These are phyloP conservation scores for Tulasnella sp. DNA, from an alignment of 768 basidiomycete genomes.

Conservation along the genomic window DNA sequence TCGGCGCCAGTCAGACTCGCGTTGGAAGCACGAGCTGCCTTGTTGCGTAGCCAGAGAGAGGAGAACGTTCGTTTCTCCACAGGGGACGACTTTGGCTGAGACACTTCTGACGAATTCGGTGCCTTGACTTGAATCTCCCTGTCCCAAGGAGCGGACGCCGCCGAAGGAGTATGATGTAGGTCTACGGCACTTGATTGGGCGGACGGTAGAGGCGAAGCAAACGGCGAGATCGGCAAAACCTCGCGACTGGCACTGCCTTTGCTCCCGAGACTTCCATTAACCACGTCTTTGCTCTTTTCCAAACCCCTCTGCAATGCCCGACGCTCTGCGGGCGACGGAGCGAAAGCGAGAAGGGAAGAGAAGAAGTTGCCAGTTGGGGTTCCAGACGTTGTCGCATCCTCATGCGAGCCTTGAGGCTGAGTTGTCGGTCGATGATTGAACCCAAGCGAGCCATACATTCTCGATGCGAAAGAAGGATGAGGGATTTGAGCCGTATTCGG, in stretches of 20 bases:
- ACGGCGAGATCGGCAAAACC: conserved; percentile 12
- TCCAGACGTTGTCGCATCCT: conserved; percentile 15
- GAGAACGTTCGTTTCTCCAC: conserved; percentile 28
- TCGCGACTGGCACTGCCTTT: not conserved
- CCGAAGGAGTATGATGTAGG: conserved; percentile 36
- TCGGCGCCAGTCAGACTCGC: conserved; percentile 38
- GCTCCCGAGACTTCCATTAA: conserved; percentile 3
- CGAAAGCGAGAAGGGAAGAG: conserved; percentile 74
- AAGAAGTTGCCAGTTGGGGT: conserved; percentile 41
- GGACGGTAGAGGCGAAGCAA: conserved; percentile 8
- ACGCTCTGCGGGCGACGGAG: conserved; percentile 85
- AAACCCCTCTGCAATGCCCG: conserved; percentile 81
- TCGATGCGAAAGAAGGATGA: conserved; percentile 31
- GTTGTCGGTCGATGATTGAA: conserved; percentile 11
- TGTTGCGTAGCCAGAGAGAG: conserved; percentile 26
- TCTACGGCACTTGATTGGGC: conserved; percentile 24
- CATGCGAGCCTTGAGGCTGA: not conserved
- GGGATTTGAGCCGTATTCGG: conserved; percentile 22
- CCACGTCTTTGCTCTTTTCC: conserved; percentile 39
- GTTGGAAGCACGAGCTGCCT: conserved; percentile 8
- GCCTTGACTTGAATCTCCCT: conserved; percentile 31
- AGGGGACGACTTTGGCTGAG: conserved; percentile 17
- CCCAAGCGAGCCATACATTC: conserved; percentile 32
- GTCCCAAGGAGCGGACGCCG: conserved; percentile 29
- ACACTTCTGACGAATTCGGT: conserved; percentile 1